phyloP scores from a whole-genome alignment of 768 basidiomycete species.

The Boletus tomentosulus region DNA sequence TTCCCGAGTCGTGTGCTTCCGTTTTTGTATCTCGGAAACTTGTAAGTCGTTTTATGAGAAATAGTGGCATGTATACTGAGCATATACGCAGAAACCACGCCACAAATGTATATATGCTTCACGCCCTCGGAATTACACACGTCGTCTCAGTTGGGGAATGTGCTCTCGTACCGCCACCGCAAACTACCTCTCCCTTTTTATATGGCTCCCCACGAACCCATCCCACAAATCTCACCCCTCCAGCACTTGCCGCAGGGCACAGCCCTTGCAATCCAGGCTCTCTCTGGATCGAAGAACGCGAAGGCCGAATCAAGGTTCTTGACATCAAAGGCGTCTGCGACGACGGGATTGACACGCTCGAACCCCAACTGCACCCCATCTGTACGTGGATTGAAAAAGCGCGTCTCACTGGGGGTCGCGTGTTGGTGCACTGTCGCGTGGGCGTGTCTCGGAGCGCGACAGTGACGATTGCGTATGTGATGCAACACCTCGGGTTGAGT shows the following conservation, averaged over 20 bases:
- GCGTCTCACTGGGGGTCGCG: conserved; percentile 75
- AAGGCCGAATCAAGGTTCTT: conserved; percentile 85
- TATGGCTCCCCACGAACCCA: not conserved
- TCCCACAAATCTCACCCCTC: conserved; percentile 9
- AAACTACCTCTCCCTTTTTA: conserved; percentile 14
- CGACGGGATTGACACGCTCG: conserved; percentile 93
- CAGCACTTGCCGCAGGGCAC: conserved; percentile 39
- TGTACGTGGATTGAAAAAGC: conserved; percentile 94
- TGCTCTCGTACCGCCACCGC: conserved; percentile 76
- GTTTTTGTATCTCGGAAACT: conserved; percentile 90
- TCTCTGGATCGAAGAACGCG: conserved; percentile 83
- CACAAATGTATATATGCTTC: conserved; percentile 91
- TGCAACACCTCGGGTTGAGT: conserved; percentile 83
- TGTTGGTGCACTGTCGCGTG: conserved; percentile 97
- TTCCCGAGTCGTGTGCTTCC: conserved; percentile 92
- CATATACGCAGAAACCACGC: conserved; percentile 74
- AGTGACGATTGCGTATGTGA: conserved; percentile 95
- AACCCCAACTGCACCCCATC: conserved; percentile 82
- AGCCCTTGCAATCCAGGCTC: conserved; percentile 59
- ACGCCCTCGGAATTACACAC: conserved; percentile 93
- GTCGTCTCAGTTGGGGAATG: conserved; percentile 97
- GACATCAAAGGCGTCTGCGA: conserved; percentile 93
- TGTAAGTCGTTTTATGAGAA: conserved; percentile 52
- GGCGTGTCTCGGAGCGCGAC: conserved; percentile 95
- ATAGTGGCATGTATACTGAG: not conserved